Evolutionary conservation across 257 asterid species (phyloP).

Genomic region (Solanum commersonii): DNA sequence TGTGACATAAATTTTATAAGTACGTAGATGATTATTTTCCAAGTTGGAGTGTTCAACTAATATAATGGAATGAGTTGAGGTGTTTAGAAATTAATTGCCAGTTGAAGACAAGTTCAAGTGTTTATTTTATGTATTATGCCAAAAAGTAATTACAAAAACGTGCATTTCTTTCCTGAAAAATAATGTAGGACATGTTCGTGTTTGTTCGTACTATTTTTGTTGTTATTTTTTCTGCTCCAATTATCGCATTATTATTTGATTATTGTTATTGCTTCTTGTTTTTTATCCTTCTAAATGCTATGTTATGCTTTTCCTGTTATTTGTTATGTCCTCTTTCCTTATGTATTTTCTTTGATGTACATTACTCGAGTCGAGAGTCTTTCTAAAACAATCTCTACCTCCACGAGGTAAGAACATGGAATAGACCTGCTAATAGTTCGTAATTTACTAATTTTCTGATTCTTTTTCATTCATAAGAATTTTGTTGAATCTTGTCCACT

Average conservation of each 20-base stretch:
- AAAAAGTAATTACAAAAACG: no score
- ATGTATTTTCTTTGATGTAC: background rate
- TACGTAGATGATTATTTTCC: background rate
- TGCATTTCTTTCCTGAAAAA: no score
- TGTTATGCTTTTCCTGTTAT: background rate
- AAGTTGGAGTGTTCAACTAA: background rate
- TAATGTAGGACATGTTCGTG: no score
- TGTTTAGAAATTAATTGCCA: accelerated
- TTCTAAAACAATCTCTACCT: background rate
- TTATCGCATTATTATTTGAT: background rate
- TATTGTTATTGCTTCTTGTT: background rate
- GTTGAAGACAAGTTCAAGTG: background rate
- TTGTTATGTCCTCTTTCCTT: background rate
- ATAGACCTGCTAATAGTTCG: no score
- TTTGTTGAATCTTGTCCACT: no score
- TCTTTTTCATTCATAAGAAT: no score
- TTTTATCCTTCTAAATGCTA: no score
- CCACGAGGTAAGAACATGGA: background rate
- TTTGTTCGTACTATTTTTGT: background rate
- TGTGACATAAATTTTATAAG: background rate
- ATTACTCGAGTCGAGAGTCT: background rate
- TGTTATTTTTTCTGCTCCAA: background rate
- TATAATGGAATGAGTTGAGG: accelerated
- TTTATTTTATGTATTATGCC: background rate
- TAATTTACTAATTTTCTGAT: background rate